phyloP scores from a whole-genome alignment of 805 yeast genomes.

The Brettanomyces sp. region DNA sequence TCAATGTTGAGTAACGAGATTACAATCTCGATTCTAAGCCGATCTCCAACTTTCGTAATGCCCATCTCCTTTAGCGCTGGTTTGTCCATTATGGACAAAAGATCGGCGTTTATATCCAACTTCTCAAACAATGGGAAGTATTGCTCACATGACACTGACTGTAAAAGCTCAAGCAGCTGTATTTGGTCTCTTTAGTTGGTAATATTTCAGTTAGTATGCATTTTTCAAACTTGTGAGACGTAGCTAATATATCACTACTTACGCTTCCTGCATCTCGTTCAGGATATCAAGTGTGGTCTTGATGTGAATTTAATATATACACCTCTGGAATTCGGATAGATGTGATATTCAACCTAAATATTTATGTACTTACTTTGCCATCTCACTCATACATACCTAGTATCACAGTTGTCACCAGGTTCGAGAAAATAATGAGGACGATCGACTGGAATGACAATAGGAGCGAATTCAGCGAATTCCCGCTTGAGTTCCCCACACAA shows the following conservation, averaged over 20 bases:
- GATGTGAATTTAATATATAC: too few species aligned
- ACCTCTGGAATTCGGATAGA: too few species aligned
- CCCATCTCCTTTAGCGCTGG: conserved; percentile 66
- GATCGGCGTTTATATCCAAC: conserved; percentile 47
- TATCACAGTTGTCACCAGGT: too few species aligned
- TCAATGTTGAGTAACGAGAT: conserved; percentile 37
- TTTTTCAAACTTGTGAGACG: too few species aligned
- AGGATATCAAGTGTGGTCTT: too few species aligned
- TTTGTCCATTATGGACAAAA: conserved; percentile 52
- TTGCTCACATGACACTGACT: conserved; percentile 18
- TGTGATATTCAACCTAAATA: too few species aligned
- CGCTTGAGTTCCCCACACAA: neutral
- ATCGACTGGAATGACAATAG: neutral
- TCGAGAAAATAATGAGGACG: too few species aligned
- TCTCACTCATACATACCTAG: too few species aligned
- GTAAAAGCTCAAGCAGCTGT: neutral
- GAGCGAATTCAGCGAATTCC: neutral
- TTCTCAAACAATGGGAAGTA: conserved; percentile 24
- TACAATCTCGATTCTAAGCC: conserved; percentile 58
- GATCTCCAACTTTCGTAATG: conserved; percentile 70
- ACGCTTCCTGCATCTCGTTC: too few species aligned
- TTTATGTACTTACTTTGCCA: too few species aligned
- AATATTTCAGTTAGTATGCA: neutral
- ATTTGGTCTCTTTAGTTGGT: neutral
- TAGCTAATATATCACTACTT: too few species aligned